These are phyloP conservation scores for Quillaja saponaria DNA, from an alignment of 306 rosid species.

Conservation along the genomic window DNA sequence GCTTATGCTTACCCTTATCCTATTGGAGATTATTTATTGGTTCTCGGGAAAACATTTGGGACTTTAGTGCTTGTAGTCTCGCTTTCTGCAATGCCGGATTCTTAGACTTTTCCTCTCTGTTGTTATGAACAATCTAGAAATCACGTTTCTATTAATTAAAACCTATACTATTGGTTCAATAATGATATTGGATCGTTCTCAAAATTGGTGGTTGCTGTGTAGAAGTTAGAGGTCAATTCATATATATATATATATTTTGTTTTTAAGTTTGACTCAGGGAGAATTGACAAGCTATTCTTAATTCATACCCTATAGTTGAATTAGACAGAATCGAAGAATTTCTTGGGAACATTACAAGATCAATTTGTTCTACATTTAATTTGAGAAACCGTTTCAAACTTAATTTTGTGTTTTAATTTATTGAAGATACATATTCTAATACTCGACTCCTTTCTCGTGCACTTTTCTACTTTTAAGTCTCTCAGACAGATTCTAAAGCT, in stretches of 20 bases:
- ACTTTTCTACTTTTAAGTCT: background rate
- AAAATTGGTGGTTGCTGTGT: conserved; percentile 4
- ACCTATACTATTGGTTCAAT: too few relatives aligned
- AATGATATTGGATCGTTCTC: conserved; percentile 22
- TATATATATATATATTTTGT: conserved; percentile 18
- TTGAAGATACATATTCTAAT: conserved; percentile 13
- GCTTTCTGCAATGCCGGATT: too few relatives aligned
- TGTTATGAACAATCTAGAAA: background rate
- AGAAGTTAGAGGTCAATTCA: conserved; percentile 1
- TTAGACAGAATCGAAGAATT: too few relatives aligned
- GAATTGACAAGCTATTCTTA: conserved; percentile 9
- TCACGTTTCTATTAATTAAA: background rate
- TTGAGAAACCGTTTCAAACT: background rate
- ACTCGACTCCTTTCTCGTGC: conserved; percentile 1
- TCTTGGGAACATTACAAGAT: too few relatives aligned
- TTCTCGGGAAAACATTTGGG: background rate
- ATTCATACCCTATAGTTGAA: conserved; percentile 1
- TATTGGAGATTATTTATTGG: background rate
- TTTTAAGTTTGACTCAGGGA: conserved; percentile 6
- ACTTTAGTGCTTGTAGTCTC: background rate
- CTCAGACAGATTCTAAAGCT: too few relatives aligned
- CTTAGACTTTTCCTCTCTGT: background rate
- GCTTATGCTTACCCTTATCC: too few relatives aligned
- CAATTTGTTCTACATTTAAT: conserved; percentile 1
- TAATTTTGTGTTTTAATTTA: background rate